Conservation (phyloP, 2,329 filamentous ascomycete species). For the Fusarium tricinctum region DNA sequence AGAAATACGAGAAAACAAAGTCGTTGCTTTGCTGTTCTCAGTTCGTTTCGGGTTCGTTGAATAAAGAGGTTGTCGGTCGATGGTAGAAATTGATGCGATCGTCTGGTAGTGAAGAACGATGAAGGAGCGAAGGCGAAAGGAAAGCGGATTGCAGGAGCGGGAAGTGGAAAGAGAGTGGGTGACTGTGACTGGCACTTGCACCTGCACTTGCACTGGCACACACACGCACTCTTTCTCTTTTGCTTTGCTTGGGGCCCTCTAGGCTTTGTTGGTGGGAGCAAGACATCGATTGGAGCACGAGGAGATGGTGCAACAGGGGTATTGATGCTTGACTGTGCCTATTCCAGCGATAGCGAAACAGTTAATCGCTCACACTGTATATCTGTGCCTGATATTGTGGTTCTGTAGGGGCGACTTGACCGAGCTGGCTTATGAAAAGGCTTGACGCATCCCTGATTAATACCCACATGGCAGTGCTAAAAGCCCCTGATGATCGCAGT, state of each 20-base stretch:
- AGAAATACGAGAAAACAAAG: conserved; percentile 38
- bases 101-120: conserved; percentile 45
- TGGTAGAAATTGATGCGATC: conserved; percentile 41
- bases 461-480: conserved; percentile 35
- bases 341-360: conserved; percentile 48
- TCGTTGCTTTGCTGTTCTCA: conserved; percentile 23
- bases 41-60: conserved; percentile 34
- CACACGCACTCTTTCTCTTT: conserved; percentile 9
- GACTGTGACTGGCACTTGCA: conserved; percentile 19
- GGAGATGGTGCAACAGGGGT: conserved; percentile 44
- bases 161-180: conserved; percentile 38
- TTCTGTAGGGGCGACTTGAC: conserved; percentile 6
- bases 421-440: conserved; percentile 19
- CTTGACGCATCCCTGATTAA: conserved; percentile 22
- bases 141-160: conserved; percentile 29
- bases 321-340: conserved; percentile 35
- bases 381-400: conserved; percentile 40
- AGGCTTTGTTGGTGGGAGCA: conserved; percentile 33
- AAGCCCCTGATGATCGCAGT: conserved; percentile 32
- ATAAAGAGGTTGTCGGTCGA: conserved; percentile 31
- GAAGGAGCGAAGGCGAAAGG: conserved; percentile 46
- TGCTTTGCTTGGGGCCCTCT: not conserved
- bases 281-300: conserved; percentile 44
- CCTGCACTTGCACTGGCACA: not conserved
- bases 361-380: conserved; percentile 39